phyloP scores from a whole-genome alignment of 306 rosid species.

The Carpinus fangiana region DNA sequence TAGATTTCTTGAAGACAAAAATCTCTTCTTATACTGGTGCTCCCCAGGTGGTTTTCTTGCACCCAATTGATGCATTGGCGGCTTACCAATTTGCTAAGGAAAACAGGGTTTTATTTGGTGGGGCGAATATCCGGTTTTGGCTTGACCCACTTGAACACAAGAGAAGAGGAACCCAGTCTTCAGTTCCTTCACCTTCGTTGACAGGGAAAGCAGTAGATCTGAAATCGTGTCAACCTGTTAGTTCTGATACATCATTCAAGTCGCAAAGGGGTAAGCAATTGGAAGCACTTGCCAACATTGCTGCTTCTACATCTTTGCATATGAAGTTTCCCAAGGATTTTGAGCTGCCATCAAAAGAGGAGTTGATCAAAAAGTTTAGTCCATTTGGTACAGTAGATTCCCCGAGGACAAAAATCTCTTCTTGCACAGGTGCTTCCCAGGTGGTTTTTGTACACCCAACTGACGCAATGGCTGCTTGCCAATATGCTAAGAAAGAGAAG shows the following conservation, averaged over 20 bases:
- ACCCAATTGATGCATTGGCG: constrained; percentile 34
- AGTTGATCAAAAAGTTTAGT: constrained; percentile 39
- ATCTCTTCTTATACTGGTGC: constrained; percentile 19
- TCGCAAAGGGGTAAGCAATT: constrained; percentile 18
- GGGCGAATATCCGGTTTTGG: constrained; percentile 40
- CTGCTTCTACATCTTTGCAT: constrained; percentile 23
- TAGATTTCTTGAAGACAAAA: constrained; percentile 37
- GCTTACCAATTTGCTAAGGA: constrained; percentile 39
- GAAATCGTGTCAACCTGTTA: neutral
- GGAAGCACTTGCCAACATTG: constrained; percentile 12
- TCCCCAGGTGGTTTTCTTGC: constrained; percentile 36
- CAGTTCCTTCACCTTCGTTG: neutral
- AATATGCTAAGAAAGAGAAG: constrained; percentile 36
- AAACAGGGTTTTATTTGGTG: constrained; percentile 32
- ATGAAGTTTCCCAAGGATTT: constrained; percentile 44
- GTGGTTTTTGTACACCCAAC: constrained; percentile 32
- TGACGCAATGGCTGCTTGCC: constrained; percentile 41
- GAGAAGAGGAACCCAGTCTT: constrained; percentile 22
- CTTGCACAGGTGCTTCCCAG: constrained; percentile 25
- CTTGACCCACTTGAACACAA: constrained; percentile 33
- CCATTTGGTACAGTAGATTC: constrained; percentile 44
- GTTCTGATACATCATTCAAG: constrained; percentile 29
- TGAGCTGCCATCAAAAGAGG: constrained; percentile 37
- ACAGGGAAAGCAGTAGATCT: neutral
- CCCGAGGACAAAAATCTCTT: constrained; percentile 25